Percentiles rank a stretch among this genome's conserved stretches.
Evolutionary conservation across 257 asterid genomes (phyloP).

Genomic region (Rubia yunnanensis): DNA sequence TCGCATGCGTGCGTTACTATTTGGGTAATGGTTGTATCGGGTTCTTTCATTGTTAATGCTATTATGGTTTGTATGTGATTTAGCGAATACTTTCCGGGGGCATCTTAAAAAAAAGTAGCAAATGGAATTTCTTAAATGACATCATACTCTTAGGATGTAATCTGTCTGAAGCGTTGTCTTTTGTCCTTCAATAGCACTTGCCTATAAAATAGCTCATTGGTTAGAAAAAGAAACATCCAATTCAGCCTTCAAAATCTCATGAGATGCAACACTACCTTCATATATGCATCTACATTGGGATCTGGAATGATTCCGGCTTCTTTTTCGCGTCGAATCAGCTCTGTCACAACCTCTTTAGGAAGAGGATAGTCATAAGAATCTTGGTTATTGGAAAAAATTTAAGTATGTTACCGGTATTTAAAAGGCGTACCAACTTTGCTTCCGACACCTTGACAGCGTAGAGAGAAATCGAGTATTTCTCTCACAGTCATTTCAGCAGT

Average conservation of each 20-base stretch:
- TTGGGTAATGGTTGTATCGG: too few species aligned
- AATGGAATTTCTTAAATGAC: not conserved
- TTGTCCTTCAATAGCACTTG: slow-evolving; percentile 42
- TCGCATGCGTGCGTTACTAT: too few species aligned
- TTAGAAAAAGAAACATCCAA: not conserved
- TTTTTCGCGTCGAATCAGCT: slow-evolving; percentile 53
- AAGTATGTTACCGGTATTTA: not conserved
- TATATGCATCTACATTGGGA: slow-evolving; percentile 58
- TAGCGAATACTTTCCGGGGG: too few species aligned
- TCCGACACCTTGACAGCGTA: slow-evolving; percentile 59
- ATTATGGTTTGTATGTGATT: too few species aligned
- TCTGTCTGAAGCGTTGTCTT: slow-evolving; percentile 41
- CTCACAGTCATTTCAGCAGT: slow-evolving; percentile 69
- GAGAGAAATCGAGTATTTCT: slow-evolving; percentile 54
- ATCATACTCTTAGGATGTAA: slow-evolving; percentile 39
- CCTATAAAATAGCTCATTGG: slow-evolving; percentile 22
- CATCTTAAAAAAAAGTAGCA: too few species aligned
- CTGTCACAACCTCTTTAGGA: slow-evolving; percentile 41
- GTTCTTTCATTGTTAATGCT: too few species aligned
- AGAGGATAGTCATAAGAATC: slow-evolving; percentile 3
- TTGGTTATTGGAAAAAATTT: not conserved
- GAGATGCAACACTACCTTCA: slow-evolving; percentile 42
- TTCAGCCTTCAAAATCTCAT: not conserved
- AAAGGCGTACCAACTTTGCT: slow-evolving; percentile 45
- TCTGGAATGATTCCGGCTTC: slow-evolving; percentile 61